Conservation (phyloP, 106 monocot genomes). For the Iris macrosiphon region DNA sequence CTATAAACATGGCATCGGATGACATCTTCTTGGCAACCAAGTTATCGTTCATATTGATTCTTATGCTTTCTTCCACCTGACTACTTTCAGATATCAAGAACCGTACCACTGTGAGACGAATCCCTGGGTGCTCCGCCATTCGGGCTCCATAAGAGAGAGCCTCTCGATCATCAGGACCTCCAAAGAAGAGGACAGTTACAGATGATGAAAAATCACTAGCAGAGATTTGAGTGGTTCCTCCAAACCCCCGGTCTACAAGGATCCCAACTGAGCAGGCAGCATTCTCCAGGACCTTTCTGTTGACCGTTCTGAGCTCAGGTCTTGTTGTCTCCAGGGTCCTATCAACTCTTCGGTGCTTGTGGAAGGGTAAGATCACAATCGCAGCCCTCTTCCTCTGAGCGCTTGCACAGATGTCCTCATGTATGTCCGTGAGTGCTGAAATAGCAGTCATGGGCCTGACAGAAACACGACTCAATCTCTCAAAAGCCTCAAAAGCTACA, state of each 20-base stretch:
- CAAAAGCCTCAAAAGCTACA: constrained; percentile 21
- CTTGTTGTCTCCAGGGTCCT: constrained; percentile 17
- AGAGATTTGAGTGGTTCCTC: constrained; percentile 8
- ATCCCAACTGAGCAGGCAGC: constrained; percentile 42
- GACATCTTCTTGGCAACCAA: not conserved
- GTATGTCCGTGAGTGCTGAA: constrained; percentile 21
- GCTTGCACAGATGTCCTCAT: constrained; percentile 30
- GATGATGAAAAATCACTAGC: constrained; percentile 19
- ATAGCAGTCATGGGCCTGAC: constrained; percentile 26
- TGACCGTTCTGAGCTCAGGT: constrained; percentile 14
- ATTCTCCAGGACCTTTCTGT: constrained; percentile 21
- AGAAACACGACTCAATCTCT: constrained; percentile 16
- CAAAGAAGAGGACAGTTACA: constrained; percentile 19
- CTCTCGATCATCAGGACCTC: constrained; percentile 28
- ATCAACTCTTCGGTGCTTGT: constrained; percentile 34
- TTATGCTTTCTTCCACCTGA: not conserved
- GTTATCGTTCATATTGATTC: constrained; percentile 5
- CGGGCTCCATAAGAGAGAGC: constrained; percentile 23
- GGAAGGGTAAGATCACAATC: constrained; percentile 31
- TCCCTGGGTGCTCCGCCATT: constrained; percentile 34
- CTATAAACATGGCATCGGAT: constrained; percentile 1
- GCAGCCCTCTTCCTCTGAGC: constrained; percentile 31
- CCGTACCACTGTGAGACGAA: constrained; percentile 15
- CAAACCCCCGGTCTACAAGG: constrained; percentile 39
- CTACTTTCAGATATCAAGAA: constrained; percentile 2